Evolutionary conservation across 257 asterid species (phyloP).

Genomic region (Euphrasia confusa): DNA sequence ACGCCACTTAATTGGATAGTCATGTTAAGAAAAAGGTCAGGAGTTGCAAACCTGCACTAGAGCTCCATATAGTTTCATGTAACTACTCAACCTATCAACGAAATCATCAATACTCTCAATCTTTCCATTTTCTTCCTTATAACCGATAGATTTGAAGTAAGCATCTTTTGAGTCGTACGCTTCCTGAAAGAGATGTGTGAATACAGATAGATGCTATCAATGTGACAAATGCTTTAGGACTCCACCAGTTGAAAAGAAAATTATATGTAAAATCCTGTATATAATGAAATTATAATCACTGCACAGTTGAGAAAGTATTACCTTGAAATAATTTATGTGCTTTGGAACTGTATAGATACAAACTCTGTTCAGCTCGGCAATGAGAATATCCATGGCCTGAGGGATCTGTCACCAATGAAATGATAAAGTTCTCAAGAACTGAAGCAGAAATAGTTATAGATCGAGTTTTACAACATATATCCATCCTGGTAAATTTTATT

Average conservation of each 20-base stretch:
- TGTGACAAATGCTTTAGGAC: slow-evolving; percentile 1
- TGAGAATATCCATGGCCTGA: slow-evolving; percentile 63
- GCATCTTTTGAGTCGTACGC: slow-evolving; percentile 49
- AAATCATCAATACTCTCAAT: slow-evolving; percentile 53
- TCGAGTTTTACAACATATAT: slow-evolving; percentile 6
- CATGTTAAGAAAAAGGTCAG: not conserved
- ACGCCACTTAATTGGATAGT: not conserved
- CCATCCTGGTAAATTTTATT: not conserved
- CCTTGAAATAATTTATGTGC: slow-evolving; percentile 65
- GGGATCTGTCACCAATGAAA: slow-evolving; percentile 50
- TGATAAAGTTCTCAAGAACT: slow-evolving; percentile 4
- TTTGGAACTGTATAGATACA: slow-evolving; percentile 91
- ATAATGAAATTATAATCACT: too few relatives aligned
- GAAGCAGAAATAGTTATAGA: not conserved
- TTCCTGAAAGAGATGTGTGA: slow-evolving; percentile 38
- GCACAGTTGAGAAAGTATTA: slow-evolving; percentile 25
- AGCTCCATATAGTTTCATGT: slow-evolving; percentile 85
- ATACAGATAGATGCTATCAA: slow-evolving; percentile 8
- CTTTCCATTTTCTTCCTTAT: slow-evolving; percentile 53
- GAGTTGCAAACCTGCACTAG: slow-evolving; percentile 70
- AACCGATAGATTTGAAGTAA: slow-evolving; percentile 69
- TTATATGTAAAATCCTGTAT: not conserved
- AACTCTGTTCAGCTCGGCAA: slow-evolving; percentile 74
- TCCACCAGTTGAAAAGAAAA: not conserved
- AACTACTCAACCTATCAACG: slow-evolving; percentile 46